Evolutionary conservation across 2,329 filamentous ascomycete genomes (phyloP).

Genomic region (Neonectria ditissima): DNA sequence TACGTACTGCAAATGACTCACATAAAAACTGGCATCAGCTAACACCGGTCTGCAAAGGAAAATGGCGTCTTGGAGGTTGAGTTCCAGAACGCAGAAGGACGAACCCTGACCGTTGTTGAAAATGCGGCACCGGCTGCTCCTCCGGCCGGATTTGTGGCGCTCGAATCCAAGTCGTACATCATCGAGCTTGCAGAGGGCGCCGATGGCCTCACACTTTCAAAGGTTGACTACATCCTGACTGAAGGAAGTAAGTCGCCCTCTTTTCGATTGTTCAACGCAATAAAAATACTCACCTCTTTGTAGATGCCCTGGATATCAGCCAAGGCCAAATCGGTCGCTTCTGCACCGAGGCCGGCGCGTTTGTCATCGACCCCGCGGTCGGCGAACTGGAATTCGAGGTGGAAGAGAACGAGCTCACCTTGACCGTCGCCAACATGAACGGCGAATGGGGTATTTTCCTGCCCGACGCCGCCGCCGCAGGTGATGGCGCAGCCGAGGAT

Average conservation of each 20-base stretch:
- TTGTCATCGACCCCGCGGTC: constrained; percentile 46
- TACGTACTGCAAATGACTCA: constrained; percentile 34
- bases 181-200: constrained; percentile 50
- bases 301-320: constrained; percentile 51
- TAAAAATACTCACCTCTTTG: neutral
- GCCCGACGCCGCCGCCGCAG: constrained; percentile 1
- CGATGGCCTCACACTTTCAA: constrained; percentile 50
- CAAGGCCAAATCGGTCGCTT: constrained; percentile 52
- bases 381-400: constrained; percentile 55
- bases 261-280: too few relatives aligned
- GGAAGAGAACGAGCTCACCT: constrained; percentile 54
- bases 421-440: constrained; percentile 47
- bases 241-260: constrained; percentile 44
- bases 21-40: neutral
- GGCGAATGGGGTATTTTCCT: constrained; percentile 52
- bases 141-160: constrained; percentile 51
- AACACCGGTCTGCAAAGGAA: constrained; percentile 22
- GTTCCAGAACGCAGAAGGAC: constrained; percentile 52
- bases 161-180: constrained; percentile 53
- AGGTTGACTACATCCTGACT: constrained; percentile 56
- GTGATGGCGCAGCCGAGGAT: constrained; percentile 20
- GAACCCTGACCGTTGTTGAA: constrained; percentile 50
- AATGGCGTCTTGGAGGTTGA: constrained; percentile 55
- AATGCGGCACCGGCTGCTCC: constrained; percentile 50
- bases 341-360: constrained; percentile 50